Conservation (phyloP, 495 filamentous ascomycete genomes). For the Diplogelasinospora grovesii region DNA sequence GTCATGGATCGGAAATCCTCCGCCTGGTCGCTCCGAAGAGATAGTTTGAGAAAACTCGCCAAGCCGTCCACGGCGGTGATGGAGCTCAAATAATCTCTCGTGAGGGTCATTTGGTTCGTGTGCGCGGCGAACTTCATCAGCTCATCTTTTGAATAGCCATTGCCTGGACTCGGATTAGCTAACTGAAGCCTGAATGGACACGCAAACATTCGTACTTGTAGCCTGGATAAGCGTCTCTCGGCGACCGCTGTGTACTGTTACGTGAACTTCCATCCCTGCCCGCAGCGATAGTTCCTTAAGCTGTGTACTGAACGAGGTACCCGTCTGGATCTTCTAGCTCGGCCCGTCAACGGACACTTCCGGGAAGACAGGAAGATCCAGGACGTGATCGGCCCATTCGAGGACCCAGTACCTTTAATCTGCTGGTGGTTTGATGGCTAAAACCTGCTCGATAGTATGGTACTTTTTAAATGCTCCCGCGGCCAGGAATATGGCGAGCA, state of each 20-base stretch:
- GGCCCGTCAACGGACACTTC: too few relatives aligned
- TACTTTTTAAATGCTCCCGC: background rate
- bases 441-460: background rate
- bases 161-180: conserved; percentile 12
- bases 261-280: conserved; percentile 7
- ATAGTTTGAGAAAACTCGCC: conserved; percentile 13
- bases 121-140: conserved; percentile 16
- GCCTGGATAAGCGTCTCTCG: conserved; percentile 9
- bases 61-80: conserved; percentile 15
- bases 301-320: conserved; percentile 8
- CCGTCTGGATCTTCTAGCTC: conserved; percentile 14
- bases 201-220: conserved; percentile 5
- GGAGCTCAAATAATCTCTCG: conserved; percentile 16
- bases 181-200: conserved; percentile 3
- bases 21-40: conserved; percentile 9
- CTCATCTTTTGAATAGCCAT: conserved; percentile 16
- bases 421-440: background rate
- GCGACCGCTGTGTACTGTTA: conserved; percentile 10
- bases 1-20: conserved; percentile 15
- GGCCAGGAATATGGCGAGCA: background rate
- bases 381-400: too few relatives aligned
- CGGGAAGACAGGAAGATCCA: too few relatives aligned
- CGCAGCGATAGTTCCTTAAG: conserved; percentile 9
- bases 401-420: background rate
- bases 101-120: conserved; percentile 12